A percentile compares a stretch with the other conserved stretches of the same genome.
Evolutionary conservation across 1,284 basidiomycete species (phyloP).

Genomic region (Fomitiporia mediterranea): DNA sequence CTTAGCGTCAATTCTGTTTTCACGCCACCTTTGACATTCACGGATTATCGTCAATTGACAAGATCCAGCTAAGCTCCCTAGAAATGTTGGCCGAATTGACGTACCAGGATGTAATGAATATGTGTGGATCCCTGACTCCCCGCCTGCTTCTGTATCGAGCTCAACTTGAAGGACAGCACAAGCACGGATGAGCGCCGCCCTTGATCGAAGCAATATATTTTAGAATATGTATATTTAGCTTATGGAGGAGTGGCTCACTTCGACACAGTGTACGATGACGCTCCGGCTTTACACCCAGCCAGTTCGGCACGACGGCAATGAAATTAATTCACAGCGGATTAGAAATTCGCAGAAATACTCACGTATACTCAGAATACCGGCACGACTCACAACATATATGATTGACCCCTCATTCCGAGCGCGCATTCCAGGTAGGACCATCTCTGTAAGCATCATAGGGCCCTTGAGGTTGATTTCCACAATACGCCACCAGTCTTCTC

Average conservation of each 20-base stretch:
- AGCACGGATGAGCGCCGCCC: slow-evolving; percentile 6
- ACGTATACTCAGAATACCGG: not conserved
- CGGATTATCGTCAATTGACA: too few relatives aligned
- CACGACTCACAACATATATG: not conserved
- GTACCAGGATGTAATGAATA: slow-evolving; percentile 9
- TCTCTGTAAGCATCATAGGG: slow-evolving; percentile 5
- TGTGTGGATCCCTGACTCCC: too few relatives aligned
- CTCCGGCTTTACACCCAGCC: slow-evolving; percentile 1
- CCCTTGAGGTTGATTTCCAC: slow-evolving; percentile 6
- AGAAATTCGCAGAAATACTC: too few relatives aligned
- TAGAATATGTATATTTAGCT: too few relatives aligned
- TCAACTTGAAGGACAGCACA: slow-evolving; percentile 3
- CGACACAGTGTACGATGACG: slow-evolving; percentile 4
- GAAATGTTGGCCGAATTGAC: not conserved
- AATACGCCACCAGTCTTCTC: slow-evolving; percentile 8
- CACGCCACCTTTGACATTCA: not conserved
- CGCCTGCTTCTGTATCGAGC: slow-evolving; percentile 1
- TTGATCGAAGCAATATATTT: not conserved
- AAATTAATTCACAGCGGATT: too few relatives aligned
- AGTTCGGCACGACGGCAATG: too few relatives aligned
- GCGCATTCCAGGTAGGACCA: slow-evolving; percentile 1
- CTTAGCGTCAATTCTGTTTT: not conserved
- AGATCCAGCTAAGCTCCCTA: not conserved
- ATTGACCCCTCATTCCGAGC: not conserved
- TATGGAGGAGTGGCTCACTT: not conserved